Evolutionary conservation across 768 basidiomycete species (phyloP).

Genomic region (Boletus rubropictus): DNA sequence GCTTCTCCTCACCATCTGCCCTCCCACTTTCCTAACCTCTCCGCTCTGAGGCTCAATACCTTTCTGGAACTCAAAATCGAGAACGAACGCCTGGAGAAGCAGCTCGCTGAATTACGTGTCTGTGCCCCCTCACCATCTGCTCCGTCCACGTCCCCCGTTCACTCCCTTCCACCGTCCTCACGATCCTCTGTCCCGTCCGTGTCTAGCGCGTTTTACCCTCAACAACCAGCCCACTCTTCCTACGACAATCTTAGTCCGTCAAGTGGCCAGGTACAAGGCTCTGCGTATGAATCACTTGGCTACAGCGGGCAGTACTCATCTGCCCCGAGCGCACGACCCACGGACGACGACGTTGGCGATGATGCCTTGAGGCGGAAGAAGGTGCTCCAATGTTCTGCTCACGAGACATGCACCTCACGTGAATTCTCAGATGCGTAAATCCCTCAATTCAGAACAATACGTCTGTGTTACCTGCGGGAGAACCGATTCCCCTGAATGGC

Average conservation of each 20-base stretch:
- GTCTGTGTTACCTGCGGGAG: slow-evolving; percentile 91
- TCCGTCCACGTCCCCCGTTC: slow-evolving; percentile 21
- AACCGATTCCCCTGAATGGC: slow-evolving; percentile 97
- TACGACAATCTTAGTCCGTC: slow-evolving; percentile 15
- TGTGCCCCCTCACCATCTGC: slow-evolving; percentile 16
- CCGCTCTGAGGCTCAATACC: slow-evolving; percentile 52
- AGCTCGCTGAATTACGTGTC: slow-evolving; percentile 42
- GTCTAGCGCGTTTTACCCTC: slow-evolving; percentile 11
- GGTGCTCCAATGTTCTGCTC: slow-evolving; percentile 30
- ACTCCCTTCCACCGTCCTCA: slow-evolving; percentile 25
- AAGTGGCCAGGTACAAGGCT: slow-evolving; percentile 7
- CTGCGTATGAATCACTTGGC: slow-evolving; percentile 19
- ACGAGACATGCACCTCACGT: slow-evolving; percentile 1
- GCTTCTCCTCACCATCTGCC: background rate
- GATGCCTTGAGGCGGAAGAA: slow-evolving; percentile 60
- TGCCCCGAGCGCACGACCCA: slow-evolving; percentile 9
- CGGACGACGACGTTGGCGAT: slow-evolving; percentile 42
- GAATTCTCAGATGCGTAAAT: slow-evolving; percentile 32
- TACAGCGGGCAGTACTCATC: slow-evolving; percentile 16
- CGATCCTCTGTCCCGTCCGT: slow-evolving; percentile 18
- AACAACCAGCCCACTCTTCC: slow-evolving; percentile 7
- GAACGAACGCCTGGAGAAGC: slow-evolving; percentile 72
- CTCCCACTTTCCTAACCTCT: background rate
- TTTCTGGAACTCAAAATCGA: slow-evolving; percentile 83
- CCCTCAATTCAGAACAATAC: slow-evolving; percentile 55